A percentile compares a stretch with the other conserved stretches of the same genome.
phyloP scores from a whole-genome alignment of 2,329 filamentous ascomycete genomes.

The Celoporthe dispersa region DNA sequence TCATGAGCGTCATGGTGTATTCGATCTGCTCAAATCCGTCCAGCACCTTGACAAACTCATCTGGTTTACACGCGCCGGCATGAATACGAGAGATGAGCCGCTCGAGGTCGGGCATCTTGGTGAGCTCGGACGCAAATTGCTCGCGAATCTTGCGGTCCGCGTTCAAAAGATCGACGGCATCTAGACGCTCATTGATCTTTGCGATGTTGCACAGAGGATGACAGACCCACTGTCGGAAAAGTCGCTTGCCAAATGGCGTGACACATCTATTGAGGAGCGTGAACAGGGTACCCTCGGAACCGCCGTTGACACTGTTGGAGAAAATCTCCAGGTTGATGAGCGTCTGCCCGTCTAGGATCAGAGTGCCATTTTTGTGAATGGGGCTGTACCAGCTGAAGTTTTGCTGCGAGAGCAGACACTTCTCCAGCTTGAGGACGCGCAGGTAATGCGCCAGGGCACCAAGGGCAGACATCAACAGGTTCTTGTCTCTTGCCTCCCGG shows the following conservation, averaged over 20 bases:
- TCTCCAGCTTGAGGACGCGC: constrained; percentile 83
- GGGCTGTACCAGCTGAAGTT: constrained; percentile 93
- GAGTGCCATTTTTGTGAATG: constrained; percentile 85
- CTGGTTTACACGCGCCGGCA: constrained; percentile 84
- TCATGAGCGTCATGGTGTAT: constrained; percentile 83
- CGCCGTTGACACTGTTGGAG: constrained; percentile 87
- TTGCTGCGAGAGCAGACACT: constrained; percentile 82
- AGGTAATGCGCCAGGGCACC: constrained; percentile 90
- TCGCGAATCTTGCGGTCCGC: constrained; percentile 80
- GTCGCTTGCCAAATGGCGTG: constrained; percentile 94
- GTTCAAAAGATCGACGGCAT: constrained; percentile 93
- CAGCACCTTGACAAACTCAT: constrained; percentile 91
- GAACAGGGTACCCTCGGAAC: constrained; percentile 85
- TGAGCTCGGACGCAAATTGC: constrained; percentile 84
- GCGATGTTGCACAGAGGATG: constrained; percentile 86
- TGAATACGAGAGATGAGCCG: constrained; percentile 93
- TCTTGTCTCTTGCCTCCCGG: constrained; percentile 73
- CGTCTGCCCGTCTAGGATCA: constrained; percentile 94
- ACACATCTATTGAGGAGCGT: constrained; percentile 90
- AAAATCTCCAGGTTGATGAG: constrained; percentile 98
- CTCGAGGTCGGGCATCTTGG: constrained; percentile 92
- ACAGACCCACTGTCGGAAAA: constrained; percentile 96
- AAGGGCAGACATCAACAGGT: constrained; percentile 86
- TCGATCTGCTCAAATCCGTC: constrained; percentile 98
- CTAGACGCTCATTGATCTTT: constrained; percentile 90